Base-by-base conservation (phyloP, 768 basidiomycete species). In the Hirschioporus abietinus region DNA sequence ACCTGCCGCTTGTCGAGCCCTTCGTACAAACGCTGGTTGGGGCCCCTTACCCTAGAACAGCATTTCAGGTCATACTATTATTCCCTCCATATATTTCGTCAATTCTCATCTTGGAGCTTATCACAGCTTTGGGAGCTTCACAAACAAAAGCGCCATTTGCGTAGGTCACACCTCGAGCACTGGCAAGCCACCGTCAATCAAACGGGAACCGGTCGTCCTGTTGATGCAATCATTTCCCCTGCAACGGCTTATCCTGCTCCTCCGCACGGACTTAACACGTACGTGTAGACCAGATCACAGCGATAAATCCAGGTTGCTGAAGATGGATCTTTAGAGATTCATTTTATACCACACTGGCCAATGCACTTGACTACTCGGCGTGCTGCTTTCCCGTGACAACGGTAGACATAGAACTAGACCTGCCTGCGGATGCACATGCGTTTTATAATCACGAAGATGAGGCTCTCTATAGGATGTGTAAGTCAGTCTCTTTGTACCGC, bases 191-290 rank as follows among this genome's bases (percentile, higher is more conserved):
- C 85, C 1, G 75, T 62, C n/a, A 66, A 42, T 2, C 65, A 65
- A 35, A 86, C 85, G 18, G 76, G 76, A 7, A 86, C 83, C 0
- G 82, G 81, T 10, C 73, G 84, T 35, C 83, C 84, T 0, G 78
- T 86, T 5, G 85, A 86, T 68, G 83, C 81, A 1, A 79, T 86
- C 71, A 82, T 86, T 64, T 77, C 76, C 9, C 81, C 85, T 18
- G 79, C 74, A 0, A 79, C 78, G 2, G 77, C 81, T 7, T 81
- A 78, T 69, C 71, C 79, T 2, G 79, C 84, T 0, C 75, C 77
- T 58, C 84, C 80, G 8, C 83, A 84, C 65, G 82, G 81, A 1
- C 72, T 76, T 60, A 78, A 80, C 66, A 75, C 70, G 82, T 80
- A 62, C 67, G 78, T 73, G 9, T 34, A n/a, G 66, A 66, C 78